Evolutionary conservation across 805 yeast species (phyloP).

Genomic region (Schizosaccharomyces cryophilus): DNA sequence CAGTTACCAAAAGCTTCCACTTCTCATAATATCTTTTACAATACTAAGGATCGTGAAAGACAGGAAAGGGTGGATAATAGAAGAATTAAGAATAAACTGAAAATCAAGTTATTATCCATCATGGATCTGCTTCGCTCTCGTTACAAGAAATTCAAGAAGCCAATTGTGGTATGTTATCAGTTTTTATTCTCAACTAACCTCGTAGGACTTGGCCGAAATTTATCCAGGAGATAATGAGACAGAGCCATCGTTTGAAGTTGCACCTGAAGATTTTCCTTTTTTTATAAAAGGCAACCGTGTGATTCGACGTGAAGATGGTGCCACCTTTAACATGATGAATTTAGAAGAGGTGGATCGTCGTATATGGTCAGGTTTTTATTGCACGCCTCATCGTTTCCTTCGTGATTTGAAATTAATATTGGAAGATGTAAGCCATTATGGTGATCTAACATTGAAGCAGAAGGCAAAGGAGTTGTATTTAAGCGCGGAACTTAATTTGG

Average conservation of each 20-base stretch:
- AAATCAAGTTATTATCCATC: conserved; percentile 60
- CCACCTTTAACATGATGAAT: conserved; percentile 58
- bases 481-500: conserved; percentile 85
- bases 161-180: conserved; percentile 30
- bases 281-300: conserved; percentile 42
- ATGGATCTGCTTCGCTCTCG: conserved; percentile 76
- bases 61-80: conserved; percentile 31
- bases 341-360: conserved; percentile 83
- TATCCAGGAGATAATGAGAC: not conserved
- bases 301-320: conserved; percentile 52
- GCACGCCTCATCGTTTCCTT: conserved; percentile 74
- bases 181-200: not conserved
- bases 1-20: no score
- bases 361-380: conserved; percentile 86
- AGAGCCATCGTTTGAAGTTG: not conserved
- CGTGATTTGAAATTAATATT: conserved; percentile 67
- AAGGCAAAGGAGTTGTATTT: conserved; percentile 87
- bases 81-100: conserved; percentile 59
- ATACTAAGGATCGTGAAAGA: conserved; percentile 22
- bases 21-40: no score
- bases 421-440: conserved; percentile 28
- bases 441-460: conserved; percentile 10
- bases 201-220: conserved; percentile 2
- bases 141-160: conserved; percentile 75
- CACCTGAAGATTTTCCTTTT: not conserved